These are phyloP conservation scores for Solanum boliviense DNA, from an alignment of 257 asterid species.

Conservation along the genomic window DNA sequence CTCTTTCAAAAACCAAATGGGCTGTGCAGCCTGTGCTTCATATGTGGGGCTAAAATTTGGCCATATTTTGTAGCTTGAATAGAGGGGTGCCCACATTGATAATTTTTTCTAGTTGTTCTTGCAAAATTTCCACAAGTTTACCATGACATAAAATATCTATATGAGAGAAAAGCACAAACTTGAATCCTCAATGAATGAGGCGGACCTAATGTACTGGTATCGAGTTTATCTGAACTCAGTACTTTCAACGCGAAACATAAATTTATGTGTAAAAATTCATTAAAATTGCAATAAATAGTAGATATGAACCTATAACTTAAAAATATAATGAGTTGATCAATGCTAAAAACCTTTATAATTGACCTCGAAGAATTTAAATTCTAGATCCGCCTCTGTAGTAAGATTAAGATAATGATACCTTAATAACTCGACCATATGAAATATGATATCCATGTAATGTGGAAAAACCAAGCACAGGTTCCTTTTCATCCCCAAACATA, in stretches of 20 bases:
- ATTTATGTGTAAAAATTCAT: neutral
- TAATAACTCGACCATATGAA: neutral
- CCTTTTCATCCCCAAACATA: no score
- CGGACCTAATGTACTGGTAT: neutral
- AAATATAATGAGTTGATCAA: neutral
- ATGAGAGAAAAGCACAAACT: neutral
- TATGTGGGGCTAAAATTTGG: neutral
- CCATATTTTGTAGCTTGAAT: neutral
- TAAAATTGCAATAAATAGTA: neutral
- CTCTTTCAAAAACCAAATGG: neutral
- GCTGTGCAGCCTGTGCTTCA: neutral
- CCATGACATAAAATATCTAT: neutral
- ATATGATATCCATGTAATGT: neutral
- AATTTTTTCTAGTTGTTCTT: neutral
- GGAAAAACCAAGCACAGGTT: no score
- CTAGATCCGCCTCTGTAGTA: accelerated
- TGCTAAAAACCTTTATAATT: neutral
- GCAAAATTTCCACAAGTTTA: neutral
- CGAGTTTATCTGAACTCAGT: neutral
- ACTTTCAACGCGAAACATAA: neutral
- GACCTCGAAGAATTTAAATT: neutral
- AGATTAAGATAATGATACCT: neutral
- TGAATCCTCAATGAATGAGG: neutral
- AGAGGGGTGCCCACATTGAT: neutral
- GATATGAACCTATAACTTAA: neutral